These are phyloP conservation scores for Myrmaecium sp. DNA, from an alignment of 2,329 filamentous ascomycete genomes.

Conservation along the genomic window DNA sequence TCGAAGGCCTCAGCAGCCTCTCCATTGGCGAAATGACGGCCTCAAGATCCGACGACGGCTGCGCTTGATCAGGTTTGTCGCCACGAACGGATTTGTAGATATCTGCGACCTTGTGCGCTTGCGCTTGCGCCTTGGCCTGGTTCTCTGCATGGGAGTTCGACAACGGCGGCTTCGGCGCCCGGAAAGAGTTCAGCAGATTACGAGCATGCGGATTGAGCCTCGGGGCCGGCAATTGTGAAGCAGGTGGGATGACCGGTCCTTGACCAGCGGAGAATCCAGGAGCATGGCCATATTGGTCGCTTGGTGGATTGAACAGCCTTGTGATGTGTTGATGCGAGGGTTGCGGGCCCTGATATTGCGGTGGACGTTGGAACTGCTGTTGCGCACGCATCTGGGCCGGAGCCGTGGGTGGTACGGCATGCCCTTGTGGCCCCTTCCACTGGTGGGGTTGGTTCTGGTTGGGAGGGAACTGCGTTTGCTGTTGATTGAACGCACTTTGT, in stretches of 20 bases:
- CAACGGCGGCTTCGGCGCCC: slow-evolving; percentile 11
- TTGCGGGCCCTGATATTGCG: slow-evolving; percentile 18
- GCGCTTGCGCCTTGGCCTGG: slow-evolving; percentile 3
- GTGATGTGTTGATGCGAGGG: no score
- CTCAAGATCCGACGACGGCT: no score
- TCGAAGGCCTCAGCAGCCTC: no score
- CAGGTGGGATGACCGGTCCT: slow-evolving; percentile 34
- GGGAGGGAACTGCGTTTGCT: background rate
- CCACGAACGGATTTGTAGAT: slow-evolving; percentile 3
- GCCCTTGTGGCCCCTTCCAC: slow-evolving; percentile 5
- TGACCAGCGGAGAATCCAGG: slow-evolving; percentile 20
- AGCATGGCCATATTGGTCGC: slow-evolving; percentile 24
- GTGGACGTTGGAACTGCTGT: slow-evolving; percentile 1
- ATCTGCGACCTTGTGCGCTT: slow-evolving; percentile 3
- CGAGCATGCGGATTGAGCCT: slow-evolving; percentile 41
- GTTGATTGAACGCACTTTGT: slow-evolving; percentile 4
- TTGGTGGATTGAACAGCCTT: no score
- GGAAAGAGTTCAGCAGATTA: slow-evolving; percentile 42
- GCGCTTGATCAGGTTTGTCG: background rate
- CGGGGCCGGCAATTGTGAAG: slow-evolving; percentile 39
- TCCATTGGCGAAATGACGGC: no score
- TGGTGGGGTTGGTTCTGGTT: slow-evolving; percentile 10
- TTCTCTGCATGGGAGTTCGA: slow-evolving; percentile 10
- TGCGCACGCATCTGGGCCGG: slow-evolving; percentile 4
- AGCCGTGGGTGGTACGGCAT: slow-evolving; percentile 5